Conservation (phyloP, 2,329 filamentous ascomycete genomes). For the Paraphaeosphaeria minitans region DNA sequence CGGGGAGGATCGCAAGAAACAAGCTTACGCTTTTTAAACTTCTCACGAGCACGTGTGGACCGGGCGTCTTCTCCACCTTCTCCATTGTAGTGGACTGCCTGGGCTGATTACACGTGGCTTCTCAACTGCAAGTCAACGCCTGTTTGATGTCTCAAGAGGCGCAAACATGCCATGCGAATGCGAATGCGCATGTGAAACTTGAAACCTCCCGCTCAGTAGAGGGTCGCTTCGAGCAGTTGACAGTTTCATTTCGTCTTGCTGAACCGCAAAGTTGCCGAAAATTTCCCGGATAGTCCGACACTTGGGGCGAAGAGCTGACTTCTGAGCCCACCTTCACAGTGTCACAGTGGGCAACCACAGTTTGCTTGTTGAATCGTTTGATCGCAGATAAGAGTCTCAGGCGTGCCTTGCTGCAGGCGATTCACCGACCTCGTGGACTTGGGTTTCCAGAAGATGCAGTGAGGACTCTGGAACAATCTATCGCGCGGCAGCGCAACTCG, state of each 20-base stretch:
- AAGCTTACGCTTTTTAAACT: constrained; percentile 12
- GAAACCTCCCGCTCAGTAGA: background rate
- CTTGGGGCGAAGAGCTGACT: background rate
- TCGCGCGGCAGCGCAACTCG: constrained; percentile 10
- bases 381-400: background rate
- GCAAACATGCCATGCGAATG: background rate
- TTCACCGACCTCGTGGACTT: constrained; percentile 8
- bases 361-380: background rate
- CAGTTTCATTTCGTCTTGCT: background rate
- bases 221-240: background rate
- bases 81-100: background rate
- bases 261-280: background rate
- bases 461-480: constrained; percentile 8
- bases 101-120: background rate
- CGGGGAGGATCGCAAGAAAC: constrained; percentile 9
- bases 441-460: constrained; percentile 11
- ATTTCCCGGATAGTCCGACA: background rate
- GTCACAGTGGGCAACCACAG: background rate
- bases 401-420: background rate
- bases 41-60: constrained; percentile 17
- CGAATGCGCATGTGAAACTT: background rate
- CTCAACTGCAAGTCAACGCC: background rate
- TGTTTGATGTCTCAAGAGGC: background rate
- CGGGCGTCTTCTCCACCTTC: background rate
- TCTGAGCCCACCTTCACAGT: background rate